Base-by-base conservation (phyloP, 2,329 filamentous ascomycete species). In the Diaporthe sp. region DNA sequence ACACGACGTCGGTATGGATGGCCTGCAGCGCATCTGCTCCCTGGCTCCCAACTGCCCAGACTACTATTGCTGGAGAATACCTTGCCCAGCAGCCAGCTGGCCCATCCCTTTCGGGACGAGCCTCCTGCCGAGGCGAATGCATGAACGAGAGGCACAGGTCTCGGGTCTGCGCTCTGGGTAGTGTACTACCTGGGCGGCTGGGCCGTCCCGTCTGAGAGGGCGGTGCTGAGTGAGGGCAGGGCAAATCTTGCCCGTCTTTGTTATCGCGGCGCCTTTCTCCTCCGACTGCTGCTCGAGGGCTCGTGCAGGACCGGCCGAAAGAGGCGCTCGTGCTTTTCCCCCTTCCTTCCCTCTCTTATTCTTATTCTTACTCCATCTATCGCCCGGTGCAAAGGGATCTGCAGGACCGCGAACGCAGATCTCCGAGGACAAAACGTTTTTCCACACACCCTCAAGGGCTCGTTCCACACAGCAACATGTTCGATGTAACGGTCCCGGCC, bases 351-450 rank as follows among this genome's bases (percentile, higher is more conserved):
- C 34, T 9, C 19, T 37, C 55, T 28, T 44, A 19, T 62, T 49
- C 62, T 51, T 49, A n/a, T 17, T 49, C 42, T n/a, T 67, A 51
- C 15, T 51, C 25, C 37, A 13, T 31, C 53, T 15, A 39, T 39
- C 37, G 37, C 37, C 8, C 17, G 22, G 9, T 25, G 58, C 3
- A 9, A 22, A 49, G 6, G 28, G 61, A 67, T 67, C 61, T 44
- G 28, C 61, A 7, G 9, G 34, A 12, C 15, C 4, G n/a, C 34
- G 34, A 55, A 42, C 37, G 65, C 65, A 55, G 49, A 69, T 55
- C 46, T 25, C 65, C n/a, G 49, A 42, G 65, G 49, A 68, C 65
- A 68, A 68, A 68, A 39, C 65, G 65, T 53, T 68, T 68, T 68
- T 28, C 65, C 65, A 53, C 37, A 31, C 65, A 37, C 28, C 53